Base-by-base conservation (phyloP, 2,329 filamentous ascomycete species). In the Amauroascus niger region DNA sequence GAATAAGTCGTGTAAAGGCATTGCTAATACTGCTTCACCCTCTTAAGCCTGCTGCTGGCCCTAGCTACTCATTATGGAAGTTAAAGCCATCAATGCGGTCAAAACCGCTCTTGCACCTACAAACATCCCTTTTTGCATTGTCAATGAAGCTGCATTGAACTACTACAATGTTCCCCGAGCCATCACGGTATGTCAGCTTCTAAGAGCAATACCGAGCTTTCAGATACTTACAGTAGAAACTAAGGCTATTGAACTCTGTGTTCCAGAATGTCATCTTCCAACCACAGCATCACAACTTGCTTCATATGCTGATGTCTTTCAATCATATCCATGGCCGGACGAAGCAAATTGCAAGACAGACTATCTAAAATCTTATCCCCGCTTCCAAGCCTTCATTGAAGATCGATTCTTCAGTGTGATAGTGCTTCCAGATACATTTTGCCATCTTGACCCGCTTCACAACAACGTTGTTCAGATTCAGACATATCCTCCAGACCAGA, bases 311-410 rank as follows among this genome's bases (percentile, higher is more conserved):
- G 55, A 56, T 47, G 35, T 54, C 48, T 56, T 56, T 50, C 40
- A 30, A 54, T 11, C 14, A 16, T 30, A 50, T 47, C 41, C 45
- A 16, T 53, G 49, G 54, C 54, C 50, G 20, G 54, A 49, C 4
- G 45, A 56, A 14, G 45, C 33, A 4, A n/a, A 14, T 43, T 18
- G 35, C 41, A 54, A 46, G 20, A 41, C 22, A 44, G 47, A 53
- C 50, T 53, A 53, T 30, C 13, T 30, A 33, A 54, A 13, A 24
- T 40, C 18, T 9, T 56, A 47, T 35, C 45, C 47, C 13, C 51
- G 41, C 3, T 56, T 56, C 28, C 37, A 56, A 46, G 55, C 51
- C 18, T 54, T 56, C 41, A 54, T 56, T 18, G 51, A 56, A 46
- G 55, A 40, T 2, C 20, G 14, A 43, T 41, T 16, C 30, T 13